Evolutionary conservation across 2,329 filamentous ascomycete genomes (phyloP).

Genomic region (Colletotrichum sp.): DNA sequence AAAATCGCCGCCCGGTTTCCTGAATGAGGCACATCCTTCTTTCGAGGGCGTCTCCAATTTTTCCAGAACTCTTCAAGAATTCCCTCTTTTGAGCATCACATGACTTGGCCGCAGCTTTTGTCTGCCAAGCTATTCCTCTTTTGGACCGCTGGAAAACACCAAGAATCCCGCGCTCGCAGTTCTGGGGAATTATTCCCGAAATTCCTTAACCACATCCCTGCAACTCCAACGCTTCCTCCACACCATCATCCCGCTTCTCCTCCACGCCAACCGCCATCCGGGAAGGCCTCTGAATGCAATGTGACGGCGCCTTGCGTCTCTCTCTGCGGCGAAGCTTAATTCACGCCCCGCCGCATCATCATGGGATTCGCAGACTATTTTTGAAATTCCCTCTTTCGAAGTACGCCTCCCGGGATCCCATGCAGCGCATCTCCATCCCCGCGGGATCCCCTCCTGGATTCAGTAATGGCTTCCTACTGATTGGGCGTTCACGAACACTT

Average conservation of each 20-base stretch:
- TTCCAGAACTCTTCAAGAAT: background rate
- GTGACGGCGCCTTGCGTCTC: background rate
- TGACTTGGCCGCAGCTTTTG: rapidly evolving
- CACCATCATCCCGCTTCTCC: background rate
- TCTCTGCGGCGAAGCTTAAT: slow-evolving; percentile 6
- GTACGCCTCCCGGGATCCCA: background rate
- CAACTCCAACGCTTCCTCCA: background rate
- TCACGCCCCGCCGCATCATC: slow-evolving; percentile 6
- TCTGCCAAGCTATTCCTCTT: background rate
- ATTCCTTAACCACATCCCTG: background rate
- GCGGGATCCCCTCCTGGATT: slow-evolving; percentile 8
- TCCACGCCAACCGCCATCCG: background rate
- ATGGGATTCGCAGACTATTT: slow-evolving; percentile 18
- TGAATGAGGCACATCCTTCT: background rate
- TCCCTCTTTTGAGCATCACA: background rate
- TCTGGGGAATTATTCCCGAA: background rate
- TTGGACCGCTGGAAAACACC: background rate
- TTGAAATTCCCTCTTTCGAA: slow-evolving; percentile 15
- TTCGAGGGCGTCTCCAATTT: background rate
- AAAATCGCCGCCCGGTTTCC: background rate
- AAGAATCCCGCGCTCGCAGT: background rate
- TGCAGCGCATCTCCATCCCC: background rate
- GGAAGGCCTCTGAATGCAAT: background rate
- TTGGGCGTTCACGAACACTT: background rate
- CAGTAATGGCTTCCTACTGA: slow-evolving; percentile 11